A percentile compares a stretch with the other conserved stretches of the same genome.
phyloP scores from a whole-genome alignment of 352 stramenopile genomes.

The Globisporangium spiculum region DNA sequence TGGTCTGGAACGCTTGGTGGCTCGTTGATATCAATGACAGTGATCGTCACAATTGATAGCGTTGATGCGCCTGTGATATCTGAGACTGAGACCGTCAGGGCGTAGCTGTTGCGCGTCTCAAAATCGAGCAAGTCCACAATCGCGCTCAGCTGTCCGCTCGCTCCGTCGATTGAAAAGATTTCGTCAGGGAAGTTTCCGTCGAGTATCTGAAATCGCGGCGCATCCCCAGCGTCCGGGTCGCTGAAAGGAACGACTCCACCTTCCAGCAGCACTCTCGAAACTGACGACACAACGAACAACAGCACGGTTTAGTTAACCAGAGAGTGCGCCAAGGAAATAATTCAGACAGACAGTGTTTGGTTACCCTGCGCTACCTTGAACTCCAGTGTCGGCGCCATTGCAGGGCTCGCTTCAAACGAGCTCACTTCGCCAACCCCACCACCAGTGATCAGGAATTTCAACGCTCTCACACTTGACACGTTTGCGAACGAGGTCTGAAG shows the following conservation, averaged over 20 bases:
- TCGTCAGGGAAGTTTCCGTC: constrained; percentile 2
- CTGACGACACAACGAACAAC: neutral
- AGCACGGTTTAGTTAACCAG: neutral
- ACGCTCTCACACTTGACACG: neutral
- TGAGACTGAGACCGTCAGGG: constrained; percentile 4
- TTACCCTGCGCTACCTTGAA: constrained; percentile 43
- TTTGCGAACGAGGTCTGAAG: constrained; percentile 9
- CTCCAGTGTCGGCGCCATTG: constrained; percentile 29
- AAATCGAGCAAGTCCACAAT: constrained; percentile 12
- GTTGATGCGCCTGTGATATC: neutral
- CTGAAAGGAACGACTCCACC: constrained; percentile 6
- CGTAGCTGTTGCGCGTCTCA: constrained; percentile 6
- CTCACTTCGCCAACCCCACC: constrained; percentile 48
- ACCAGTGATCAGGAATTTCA: constrained; percentile 35
- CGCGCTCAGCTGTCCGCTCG: constrained; percentile 3
- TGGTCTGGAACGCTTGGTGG: constrained; percentile 1
- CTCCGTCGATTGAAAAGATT: constrained; percentile 3
- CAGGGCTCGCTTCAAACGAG: constrained; percentile 31
- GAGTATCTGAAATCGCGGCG: constrained; percentile 4
- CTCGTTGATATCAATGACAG: constrained; percentile 9
- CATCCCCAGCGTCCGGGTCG: constrained; percentile 5
- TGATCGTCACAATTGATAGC: constrained; percentile 4
- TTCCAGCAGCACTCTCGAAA: neutral
- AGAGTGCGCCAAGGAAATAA: neutral
- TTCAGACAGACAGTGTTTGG: neutral